A percentile compares a stretch with the other conserved stretches of the same genome.
phyloP scores from a whole-genome alignment of 805 yeast species.

The Candida piceae region DNA sequence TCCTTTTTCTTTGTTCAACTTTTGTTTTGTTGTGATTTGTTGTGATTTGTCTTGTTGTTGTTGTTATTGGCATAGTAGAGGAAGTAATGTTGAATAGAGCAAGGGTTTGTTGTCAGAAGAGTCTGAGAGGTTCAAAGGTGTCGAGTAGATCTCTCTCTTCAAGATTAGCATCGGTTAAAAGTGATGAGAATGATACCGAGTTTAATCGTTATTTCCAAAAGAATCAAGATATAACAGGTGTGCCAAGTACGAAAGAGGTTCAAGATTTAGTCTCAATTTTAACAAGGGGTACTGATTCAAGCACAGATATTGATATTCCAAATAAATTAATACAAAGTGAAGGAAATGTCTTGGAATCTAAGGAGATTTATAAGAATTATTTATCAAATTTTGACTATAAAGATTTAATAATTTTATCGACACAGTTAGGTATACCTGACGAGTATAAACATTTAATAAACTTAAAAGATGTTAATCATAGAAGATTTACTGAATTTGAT shows the following conservation, averaged over 20 bases:
- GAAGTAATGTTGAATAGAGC: background rate
- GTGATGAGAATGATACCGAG: no score
- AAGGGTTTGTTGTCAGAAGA: background rate
- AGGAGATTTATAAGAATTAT: conserved; percentile 4
- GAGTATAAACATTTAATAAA: conserved; percentile 15
- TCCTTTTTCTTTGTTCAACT: no score
- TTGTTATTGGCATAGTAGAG: no score
- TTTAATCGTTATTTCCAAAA: background rate
- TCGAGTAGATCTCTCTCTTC: background rate
- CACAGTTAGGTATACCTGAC: conserved; percentile 1
- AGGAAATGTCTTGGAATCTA: background rate
- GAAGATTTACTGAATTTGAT: conserved; percentile 5
- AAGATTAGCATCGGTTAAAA: background rate
- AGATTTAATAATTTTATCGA: background rate
- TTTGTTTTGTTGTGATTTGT: no score
- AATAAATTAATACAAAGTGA: background rate
- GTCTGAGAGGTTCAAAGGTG: background rate
- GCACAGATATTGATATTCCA: background rate
- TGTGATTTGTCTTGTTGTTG: no score
- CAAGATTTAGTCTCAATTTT: background rate
- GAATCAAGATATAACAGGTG: background rate
- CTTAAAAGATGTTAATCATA: conserved; percentile 13
- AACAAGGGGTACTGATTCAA: background rate
- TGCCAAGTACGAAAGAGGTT: background rate
- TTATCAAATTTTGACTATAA: conserved; percentile 8